Base-by-base conservation (phyloP, 805 yeast genomes). In the Metschnikowia similis region DNA sequence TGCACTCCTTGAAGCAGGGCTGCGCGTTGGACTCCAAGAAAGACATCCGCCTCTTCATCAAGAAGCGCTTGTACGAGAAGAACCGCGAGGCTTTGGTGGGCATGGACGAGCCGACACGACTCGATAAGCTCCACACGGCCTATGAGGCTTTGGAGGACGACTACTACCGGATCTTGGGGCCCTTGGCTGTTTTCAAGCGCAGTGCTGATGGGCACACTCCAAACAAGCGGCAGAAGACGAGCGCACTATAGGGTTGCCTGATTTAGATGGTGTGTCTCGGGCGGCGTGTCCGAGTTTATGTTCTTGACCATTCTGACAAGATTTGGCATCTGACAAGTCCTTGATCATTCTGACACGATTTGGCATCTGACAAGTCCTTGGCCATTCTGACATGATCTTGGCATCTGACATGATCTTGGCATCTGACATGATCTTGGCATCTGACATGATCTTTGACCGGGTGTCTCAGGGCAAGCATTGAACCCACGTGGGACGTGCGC, bases 21-120 rank as follows among this genome's bases (percentile, higher is more conserved):
- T 26, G 45, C 11, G 61, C 59, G 9, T 48, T 64, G 49, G 54
- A 59, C 53, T 50, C 63, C 59, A 57, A 70, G 45, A 69, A 67
- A 50, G 71, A 72, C 6, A 67, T 81, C 6, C 71, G 94, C 47
- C 60, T 84, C 30, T 77, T 79, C 55, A 84, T 92, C 53, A 92
- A 91, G 66, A 78, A 74, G 59, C 76, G 99, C 51, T 68, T 94
- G 27, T 92, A 76, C 62, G 76, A 81, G 49, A 87, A 89, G 62
- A 94, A 94, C 68, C 80, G 75, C 58, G 97, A 91, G 49, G 90
- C 89, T 0, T 72, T 94, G 48, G 68, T 66, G 34, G 86, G 82
- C 4, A 68, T 89, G 62, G 89, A 85, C 39, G 74, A 69, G n/a
- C 72, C 80, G 0, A 82, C 82, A n/a, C 74, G 80, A 53, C 76